Conservation (phyloP, 2,329 filamentous ascomycete species). For the Dactylellina leptospora region DNA sequence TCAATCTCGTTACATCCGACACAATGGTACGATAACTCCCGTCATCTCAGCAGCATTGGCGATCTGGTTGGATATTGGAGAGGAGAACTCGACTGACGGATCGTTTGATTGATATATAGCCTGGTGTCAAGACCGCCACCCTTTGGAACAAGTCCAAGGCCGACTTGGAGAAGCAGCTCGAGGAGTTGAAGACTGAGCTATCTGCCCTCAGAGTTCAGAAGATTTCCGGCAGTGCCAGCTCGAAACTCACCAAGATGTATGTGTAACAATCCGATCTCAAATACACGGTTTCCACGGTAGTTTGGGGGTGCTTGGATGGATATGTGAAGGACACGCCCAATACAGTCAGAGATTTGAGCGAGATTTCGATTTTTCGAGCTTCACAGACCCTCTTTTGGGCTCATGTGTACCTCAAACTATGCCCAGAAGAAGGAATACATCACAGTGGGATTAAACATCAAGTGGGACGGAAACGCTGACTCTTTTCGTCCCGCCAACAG, state of each 20-base stretch:
- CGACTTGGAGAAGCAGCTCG: slow-evolving; percentile 93
- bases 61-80: slow-evolving; percentile 61
- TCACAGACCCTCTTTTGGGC: too few relatives aligned
- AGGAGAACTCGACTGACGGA: slow-evolving; percentile 55
- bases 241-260: slow-evolving; percentile 98
- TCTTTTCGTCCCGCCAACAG: slow-evolving; percentile 63
- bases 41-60: slow-evolving; percentile 12
- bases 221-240: slow-evolving; percentile 88
- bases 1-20: slow-evolving; percentile 45
- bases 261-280: slow-evolving; percentile 60
- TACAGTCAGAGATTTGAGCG: neutral
- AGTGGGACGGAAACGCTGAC: slow-evolving; percentile 35
- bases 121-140: slow-evolving; percentile 89
- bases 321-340: slow-evolving; percentile 47
- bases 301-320: slow-evolving; percentile 6
- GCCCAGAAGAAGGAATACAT: neutral
- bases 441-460: slow-evolving; percentile 32
- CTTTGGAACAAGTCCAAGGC: slow-evolving; percentile 99
- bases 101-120: slow-evolving; percentile 62
- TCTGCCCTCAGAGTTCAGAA: slow-evolving; percentile 97
- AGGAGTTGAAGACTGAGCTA: slow-evolving; percentile 94
- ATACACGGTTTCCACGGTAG: neutral
- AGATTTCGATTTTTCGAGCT: neutral
- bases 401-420: too few relatives aligned
- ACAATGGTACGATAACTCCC: slow-evolving; percentile 49